Evolutionary conservation across 345 rosid genomes (phyloP).

Genomic region (Microthlaspi erraticum): DNA sequence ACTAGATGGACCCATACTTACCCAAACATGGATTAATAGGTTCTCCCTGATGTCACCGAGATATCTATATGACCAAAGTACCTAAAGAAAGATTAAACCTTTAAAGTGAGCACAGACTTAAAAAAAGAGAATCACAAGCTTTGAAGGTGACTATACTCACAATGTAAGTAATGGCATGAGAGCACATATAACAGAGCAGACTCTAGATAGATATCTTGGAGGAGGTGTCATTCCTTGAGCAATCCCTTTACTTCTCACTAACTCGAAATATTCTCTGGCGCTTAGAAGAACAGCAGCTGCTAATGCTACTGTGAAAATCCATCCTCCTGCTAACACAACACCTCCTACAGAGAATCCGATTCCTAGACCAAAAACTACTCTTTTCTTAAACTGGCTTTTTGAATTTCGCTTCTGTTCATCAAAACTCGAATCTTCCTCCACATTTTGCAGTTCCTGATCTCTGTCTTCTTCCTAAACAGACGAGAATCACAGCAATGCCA

Average conservation of each 20-base stretch:
- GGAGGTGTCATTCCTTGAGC: conserved; percentile 96
- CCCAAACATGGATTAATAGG: too few relatives aligned
- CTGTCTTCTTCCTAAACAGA: conserved; percentile 57
- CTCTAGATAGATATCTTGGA: conserved; percentile 91
- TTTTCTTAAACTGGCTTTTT: conserved; percentile 61
- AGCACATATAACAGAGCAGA: conserved; percentile 84
- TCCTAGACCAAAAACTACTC: conserved; percentile 72
- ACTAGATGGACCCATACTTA: too few relatives aligned
- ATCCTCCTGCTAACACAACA: conserved; percentile 86
- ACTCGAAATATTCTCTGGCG: conserved; percentile 83
- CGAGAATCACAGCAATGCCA: conserved; percentile 34
- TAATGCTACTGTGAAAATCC: conserved; percentile 71
- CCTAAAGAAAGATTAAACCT: conserved; percentile 49
- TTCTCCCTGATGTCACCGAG: too few relatives aligned
- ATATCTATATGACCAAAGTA: too few relatives aligned
- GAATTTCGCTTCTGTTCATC: conserved; percentile 52
- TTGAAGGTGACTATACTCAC: conserved; percentile 54
- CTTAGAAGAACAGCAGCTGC: conserved; percentile 78
- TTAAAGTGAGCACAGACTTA: not conserved
- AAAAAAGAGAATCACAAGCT: conserved; percentile 46
- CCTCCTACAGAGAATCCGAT: conserved; percentile 86
- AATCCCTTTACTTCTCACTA: conserved; percentile 90
- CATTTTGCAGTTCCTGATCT: conserved; percentile 39
- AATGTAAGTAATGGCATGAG: conserved; percentile 82
- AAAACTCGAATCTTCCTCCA: conserved; percentile 42